Percentiles rank a stretch among this genome's conserved stretches.
Evolutionary conservation across 768 basidiomycete genomes (phyloP).

Genomic region (Phaeolepiota aurea): DNA sequence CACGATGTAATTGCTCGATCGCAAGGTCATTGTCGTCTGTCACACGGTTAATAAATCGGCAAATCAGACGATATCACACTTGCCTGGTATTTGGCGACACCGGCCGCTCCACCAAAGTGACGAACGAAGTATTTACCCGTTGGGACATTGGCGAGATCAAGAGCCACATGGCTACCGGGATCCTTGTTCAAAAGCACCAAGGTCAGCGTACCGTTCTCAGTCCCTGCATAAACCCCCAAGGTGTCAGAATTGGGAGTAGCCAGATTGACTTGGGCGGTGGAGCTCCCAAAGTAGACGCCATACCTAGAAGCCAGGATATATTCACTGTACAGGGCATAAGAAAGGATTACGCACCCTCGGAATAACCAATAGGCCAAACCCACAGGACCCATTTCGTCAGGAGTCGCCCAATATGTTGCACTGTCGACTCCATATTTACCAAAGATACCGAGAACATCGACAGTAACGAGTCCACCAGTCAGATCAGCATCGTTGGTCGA

Average conservation of each 20-base stretch:
- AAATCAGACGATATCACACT: slow-evolving; percentile 10
- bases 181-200: slow-evolving; percentile 48
- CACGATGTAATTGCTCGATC: slow-evolving; percentile 20
- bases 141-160: slow-evolving; percentile 35
- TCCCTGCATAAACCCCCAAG: slow-evolving; percentile 38
- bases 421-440: slow-evolving; percentile 39
- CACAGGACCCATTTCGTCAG: slow-evolving; percentile 37
- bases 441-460: slow-evolving; percentile 44
- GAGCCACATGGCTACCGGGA: slow-evolving; percentile 25
- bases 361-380: slow-evolving; percentile 50
- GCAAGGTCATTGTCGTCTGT: slow-evolving; percentile 20
- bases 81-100: slow-evolving; percentile 49
- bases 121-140: slow-evolving; percentile 41
- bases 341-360: slow-evolving; percentile 30
- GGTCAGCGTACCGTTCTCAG: slow-evolving; percentile 28
- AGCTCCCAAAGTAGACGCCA: slow-evolving; percentile 35
- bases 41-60: not conserved
- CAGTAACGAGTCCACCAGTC: slow-evolving; percentile 44
- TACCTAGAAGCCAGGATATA: slow-evolving; percentile 18
- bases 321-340: not conserved
- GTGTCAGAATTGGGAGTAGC: slow-evolving; percentile 28
- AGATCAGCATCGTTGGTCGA: slow-evolving; percentile 40
- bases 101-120: slow-evolving; percentile 48
- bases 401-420: slow-evolving; percentile 46
- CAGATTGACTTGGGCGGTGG: slow-evolving; percentile 36